Base-by-base conservation (phyloP, 2,329 filamentous ascomycete genomes). In the Knufia fluminis region DNA sequence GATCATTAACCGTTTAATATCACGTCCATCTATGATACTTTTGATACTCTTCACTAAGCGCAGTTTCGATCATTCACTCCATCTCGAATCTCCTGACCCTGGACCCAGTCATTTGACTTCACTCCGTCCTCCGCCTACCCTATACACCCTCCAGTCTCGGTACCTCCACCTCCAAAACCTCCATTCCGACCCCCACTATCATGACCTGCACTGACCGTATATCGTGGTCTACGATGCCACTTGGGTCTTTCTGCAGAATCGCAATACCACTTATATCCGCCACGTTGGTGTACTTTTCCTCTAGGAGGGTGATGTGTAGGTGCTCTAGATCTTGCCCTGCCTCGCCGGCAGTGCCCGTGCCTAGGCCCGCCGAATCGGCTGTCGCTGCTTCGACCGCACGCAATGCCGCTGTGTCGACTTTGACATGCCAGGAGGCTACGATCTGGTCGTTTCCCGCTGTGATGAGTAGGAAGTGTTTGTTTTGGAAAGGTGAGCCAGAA, bases 391-490 rank as follows among this genome's bases (percentile, higher is more conserved):
- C n/a, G n/a, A 28, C 26, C 26, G 6, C 12, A 28, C 6, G 12
- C 6, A 28, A 28, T 12, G 12, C 6, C 12, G 6, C 26, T 28
- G 6, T 12, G 49, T 66, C 59, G 32, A 70, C 54, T 3, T 53
- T 51, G 4, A 70, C 56, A 8, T 55, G 59, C 70, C 70, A 73
- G 12, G 69, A 49, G 51, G 71, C 72, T 49, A 73, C 54, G n/a
- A 65, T 63, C 49, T 73, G 70, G 45, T 74, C 71, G 43, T 71
- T 72, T 9, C 70, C 68, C 1, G 68, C 68, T 2, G 68, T 66
- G 3, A 63, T 65, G 16, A 71, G 47, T 1, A 51, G 56, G 2
- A 65, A 53, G 1, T 53, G 16, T 40, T 56, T 36, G n/a, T 23
- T 3, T 28, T 48, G 14, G 48, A 35, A 6, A 46, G 35, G 43